Percentiles rank a stretch among this genome's conserved stretches.
These are phyloP conservation scores for Phialophora tarda DNA, from an alignment of 2,329 filamentous ascomycete species.

Conservation along the genomic window DNA sequence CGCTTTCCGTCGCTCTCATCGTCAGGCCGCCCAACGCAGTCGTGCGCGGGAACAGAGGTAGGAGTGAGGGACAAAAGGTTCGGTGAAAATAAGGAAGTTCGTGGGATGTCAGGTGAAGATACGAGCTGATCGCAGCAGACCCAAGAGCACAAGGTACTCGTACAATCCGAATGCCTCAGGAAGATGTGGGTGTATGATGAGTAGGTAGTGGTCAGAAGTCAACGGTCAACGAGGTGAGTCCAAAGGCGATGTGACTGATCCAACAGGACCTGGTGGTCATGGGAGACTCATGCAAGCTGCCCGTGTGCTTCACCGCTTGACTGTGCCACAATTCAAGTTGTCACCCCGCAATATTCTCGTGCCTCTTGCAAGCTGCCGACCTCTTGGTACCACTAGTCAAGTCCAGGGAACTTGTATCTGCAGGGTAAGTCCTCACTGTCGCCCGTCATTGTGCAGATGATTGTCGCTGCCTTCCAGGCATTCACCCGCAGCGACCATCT, in stretches of 20 bases:
- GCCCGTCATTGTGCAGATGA: constrained; percentile 15
- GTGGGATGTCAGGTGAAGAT: constrained; percentile 9
- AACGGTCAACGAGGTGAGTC: neutral
- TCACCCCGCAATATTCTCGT: constrained; percentile 19
- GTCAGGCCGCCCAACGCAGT: constrained; percentile 14
- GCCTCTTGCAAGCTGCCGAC: constrained; percentile 5
- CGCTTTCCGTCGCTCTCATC: constrained; percentile 28
- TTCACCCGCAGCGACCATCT: constrained; percentile 2
- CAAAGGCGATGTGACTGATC: constrained; percentile 7
- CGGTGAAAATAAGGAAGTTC: constrained; percentile 12
- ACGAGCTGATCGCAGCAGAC: neutral
- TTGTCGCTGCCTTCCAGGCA: constrained; percentile 9
- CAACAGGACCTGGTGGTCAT: constrained; percentile 5
- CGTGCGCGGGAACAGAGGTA: neutral
- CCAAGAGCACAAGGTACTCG: constrained; percentile 11
- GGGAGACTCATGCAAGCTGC: constrained; percentile 23
- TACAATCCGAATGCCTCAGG: neutral
- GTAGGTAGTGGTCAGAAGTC: neutral
- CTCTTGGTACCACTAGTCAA: constrained; percentile 18
- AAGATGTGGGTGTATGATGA: neutral
- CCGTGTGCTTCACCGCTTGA: constrained; percentile 21
- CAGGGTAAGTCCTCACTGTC: neutral
- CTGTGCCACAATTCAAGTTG: constrained; percentile 17
- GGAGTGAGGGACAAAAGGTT: neutral
- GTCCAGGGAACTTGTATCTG: neutral